phyloP scores from a whole-genome alignment of 176 grass and related monocot genomes.

The Puccinellia tenuiflora region DNA sequence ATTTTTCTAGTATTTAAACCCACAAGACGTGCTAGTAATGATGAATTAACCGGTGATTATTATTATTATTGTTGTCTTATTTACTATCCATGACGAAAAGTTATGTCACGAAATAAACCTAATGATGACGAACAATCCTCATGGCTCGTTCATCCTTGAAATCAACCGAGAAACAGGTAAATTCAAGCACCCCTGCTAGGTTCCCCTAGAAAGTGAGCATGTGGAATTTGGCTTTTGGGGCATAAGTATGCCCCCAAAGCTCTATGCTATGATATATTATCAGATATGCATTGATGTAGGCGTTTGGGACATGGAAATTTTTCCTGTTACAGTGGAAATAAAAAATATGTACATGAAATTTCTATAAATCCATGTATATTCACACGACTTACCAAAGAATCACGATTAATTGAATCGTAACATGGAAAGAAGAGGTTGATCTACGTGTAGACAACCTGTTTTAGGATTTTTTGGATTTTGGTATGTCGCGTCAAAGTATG shows the following conservation, averaged over 20 bases:
- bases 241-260: neutral
- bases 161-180: neutral
- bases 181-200: neutral
- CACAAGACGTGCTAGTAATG: too few relatives aligned
- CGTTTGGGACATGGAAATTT: neutral
- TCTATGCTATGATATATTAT: too few relatives aligned
- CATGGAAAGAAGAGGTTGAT: neutral
- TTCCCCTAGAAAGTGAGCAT: neutral
- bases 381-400: neutral
- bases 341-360: neutral
- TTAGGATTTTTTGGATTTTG: neutral
- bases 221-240: neutral
- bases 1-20: neutral
- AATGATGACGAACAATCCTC: neutral
- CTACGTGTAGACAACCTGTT: neutral
- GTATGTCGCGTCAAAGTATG: neutral
- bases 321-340: neutral
- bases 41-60: too few relatives aligned
- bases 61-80: too few relatives aligned
- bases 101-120: neutral
- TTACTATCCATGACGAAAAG: neutral
- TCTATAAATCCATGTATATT: neutral
- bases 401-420: neutral
- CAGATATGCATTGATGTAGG: neutral
- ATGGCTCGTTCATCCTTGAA: neutral